These are phyloP conservation scores for Malus hybrid DNA, from an alignment of 331 rosid species.

Conservation along the genomic window DNA sequence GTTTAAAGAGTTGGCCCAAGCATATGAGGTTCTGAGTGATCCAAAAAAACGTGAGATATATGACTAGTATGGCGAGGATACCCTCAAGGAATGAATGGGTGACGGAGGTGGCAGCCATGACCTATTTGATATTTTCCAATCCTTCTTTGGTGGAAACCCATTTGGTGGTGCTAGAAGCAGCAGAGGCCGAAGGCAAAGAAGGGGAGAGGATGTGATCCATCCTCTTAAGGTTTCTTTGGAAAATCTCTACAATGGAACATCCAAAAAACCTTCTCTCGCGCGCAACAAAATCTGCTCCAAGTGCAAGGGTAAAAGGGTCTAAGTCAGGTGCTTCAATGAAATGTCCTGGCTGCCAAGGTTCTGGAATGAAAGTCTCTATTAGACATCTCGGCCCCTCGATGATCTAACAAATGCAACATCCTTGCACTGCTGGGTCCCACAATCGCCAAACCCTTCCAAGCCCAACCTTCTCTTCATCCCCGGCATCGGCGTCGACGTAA, in stretches of 20 bases:
- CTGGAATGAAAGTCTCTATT: conserved; percentile 88
- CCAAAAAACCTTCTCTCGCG: conserved; percentile 51
- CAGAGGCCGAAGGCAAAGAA: conserved; percentile 52
- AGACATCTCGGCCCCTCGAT: conserved; percentile 89
- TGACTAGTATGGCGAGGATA: conserved; percentile 85
- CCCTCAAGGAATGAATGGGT: conserved; percentile 95
- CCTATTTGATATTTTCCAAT: conserved; percentile 83
- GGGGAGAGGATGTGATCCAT: conserved; percentile 56
- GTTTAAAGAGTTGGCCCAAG: conserved; percentile 94
- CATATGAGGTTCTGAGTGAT: conserved; percentile 83
- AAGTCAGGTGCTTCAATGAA: conserved; percentile 84
- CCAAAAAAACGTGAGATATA: conserved; percentile 94
- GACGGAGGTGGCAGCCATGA: conserved; percentile 82
- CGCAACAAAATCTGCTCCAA: conserved; percentile 44
- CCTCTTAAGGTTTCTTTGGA: conserved; percentile 54
- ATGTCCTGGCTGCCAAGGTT: conserved; percentile 86
- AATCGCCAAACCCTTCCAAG: no score
- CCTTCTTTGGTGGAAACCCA: conserved; percentile 85
- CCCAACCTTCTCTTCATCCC: no score
- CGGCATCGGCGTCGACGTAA: no score
- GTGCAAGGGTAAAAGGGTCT: conserved; percentile 72
- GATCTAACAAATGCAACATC: conserved; percentile 96
- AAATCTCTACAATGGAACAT: conserved; percentile 42
- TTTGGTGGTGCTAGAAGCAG: conserved; percentile 58
- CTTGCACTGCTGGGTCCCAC: no score